A percentile compares a stretch with the other conserved stretches of the same genome.
These are phyloP conservation scores for Ogataea salicorniae DNA, from an alignment of 805 yeast species.

Conservation along the genomic window DNA sequence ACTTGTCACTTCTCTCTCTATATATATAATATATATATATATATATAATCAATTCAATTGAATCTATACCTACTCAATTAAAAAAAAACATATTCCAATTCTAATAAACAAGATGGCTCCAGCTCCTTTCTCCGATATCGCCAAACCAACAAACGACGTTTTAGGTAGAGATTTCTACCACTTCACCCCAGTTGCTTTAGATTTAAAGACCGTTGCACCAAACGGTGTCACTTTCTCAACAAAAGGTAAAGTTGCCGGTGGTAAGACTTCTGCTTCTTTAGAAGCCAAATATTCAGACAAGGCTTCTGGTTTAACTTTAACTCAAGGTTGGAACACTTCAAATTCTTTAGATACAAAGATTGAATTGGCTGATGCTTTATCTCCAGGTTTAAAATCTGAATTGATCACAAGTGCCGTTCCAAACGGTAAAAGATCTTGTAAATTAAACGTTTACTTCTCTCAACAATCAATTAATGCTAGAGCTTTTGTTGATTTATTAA, in stretches of 20 bases:
- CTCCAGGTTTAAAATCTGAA: slow-evolving; percentile 94
- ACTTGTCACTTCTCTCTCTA: too few species aligned
- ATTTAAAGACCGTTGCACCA: slow-evolving; percentile 89
- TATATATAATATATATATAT: too few species aligned
- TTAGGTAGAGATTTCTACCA: slow-evolving; percentile 92
- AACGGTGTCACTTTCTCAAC: slow-evolving; percentile 94
- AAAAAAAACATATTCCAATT: too few species aligned
- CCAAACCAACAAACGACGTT: slow-evolving; percentile 87
- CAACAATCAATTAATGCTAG: slow-evolving; percentile 93
- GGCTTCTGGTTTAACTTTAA: slow-evolving; percentile 83
- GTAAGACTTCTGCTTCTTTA: slow-evolving; percentile 78
- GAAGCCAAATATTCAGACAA: slow-evolving; percentile 93
- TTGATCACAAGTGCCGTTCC: slow-evolving; percentile 85
- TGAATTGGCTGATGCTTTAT: slow-evolving; percentile 84
- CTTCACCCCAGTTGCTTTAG: slow-evolving; percentile 78
- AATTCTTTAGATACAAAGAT: slow-evolving; percentile 88
- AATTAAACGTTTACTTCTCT: slow-evolving; percentile 82
- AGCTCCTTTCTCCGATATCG: slow-evolving; percentile 88
- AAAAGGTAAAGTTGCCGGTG: slow-evolving; percentile 82
- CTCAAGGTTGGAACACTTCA: slow-evolving; percentile 98
- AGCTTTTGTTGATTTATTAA: slow-evolving; percentile 89
- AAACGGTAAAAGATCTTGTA: slow-evolving; percentile 78
- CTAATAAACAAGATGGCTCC: slow-evolving; percentile 52
- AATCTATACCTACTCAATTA: too few species aligned
- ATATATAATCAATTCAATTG: not conserved